Conservation (phyloP, 495 filamentous ascomycete genomes). For the Durotheca rogersii region DNA sequence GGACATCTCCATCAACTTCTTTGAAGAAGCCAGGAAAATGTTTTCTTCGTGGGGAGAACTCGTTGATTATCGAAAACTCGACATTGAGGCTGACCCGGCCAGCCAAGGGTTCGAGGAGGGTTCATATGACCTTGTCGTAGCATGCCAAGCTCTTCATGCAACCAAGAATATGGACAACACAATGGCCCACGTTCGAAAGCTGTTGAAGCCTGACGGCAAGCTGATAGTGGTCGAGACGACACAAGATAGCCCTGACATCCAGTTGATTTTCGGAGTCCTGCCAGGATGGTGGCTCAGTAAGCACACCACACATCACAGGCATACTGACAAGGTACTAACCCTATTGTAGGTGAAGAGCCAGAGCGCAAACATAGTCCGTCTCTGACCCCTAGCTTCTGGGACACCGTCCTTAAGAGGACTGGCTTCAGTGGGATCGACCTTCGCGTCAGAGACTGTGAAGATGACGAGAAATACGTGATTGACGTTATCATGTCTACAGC, state of each 20-base stretch:
- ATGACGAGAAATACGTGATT: too few relatives aligned
- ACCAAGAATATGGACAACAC: conserved; percentile 43
- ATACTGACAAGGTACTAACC: background rate
- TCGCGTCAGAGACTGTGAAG: background rate
- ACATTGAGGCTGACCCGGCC: conserved; percentile 42
- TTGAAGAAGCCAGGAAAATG: conserved; percentile 37
- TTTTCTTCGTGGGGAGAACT: conserved; percentile 33
- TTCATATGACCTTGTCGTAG: conserved; percentile 53
- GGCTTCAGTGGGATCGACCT: background rate
- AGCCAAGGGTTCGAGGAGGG: conserved; percentile 47
- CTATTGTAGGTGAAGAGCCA: background rate
- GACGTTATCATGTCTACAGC: too few relatives aligned
- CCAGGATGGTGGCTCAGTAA: background rate
- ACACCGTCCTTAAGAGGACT: background rate
- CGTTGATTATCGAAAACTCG: conserved; percentile 49
- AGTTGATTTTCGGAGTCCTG: background rate
- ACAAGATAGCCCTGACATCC: conserved; percentile 19
- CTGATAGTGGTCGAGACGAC: conserved; percentile 50
- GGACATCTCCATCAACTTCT: conserved; percentile 46
- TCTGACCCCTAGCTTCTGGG: background rate
- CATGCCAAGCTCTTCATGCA: conserved; percentile 50
- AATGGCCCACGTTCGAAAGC: conserved; percentile 41
- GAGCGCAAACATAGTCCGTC: background rate
- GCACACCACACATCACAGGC: background rate
- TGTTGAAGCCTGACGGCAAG: conserved; percentile 59